phyloP scores from a whole-genome alignment of 208 protist genomes.

The Acanthamoeba quina region DNA sequence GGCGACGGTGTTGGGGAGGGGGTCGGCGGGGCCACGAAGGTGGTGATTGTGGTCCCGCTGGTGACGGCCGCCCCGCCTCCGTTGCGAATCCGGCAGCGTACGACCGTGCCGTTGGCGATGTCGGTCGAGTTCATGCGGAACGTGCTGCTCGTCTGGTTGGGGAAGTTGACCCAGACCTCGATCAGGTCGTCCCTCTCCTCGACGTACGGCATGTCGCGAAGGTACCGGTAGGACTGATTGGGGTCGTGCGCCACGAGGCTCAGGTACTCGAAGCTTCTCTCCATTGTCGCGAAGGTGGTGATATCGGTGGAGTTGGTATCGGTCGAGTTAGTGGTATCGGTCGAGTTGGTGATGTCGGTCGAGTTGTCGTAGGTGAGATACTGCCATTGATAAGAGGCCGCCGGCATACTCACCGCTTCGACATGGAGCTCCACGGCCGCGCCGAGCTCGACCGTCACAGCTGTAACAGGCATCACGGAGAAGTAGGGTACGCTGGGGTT shows the following conservation, averaged over 20 bases:
- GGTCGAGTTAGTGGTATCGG: not conserved
- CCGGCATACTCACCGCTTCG: not conserved
- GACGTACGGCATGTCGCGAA: not conserved
- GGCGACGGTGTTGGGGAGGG: not conserved
- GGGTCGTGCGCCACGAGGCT: not conserved
- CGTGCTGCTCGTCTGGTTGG: conserved; percentile 7
- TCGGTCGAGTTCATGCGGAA: conserved; percentile 58
- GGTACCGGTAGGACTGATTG: not conserved
- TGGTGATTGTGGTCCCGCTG: not conserved
- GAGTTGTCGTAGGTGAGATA: not conserved
- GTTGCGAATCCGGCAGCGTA: conserved; percentile 47
- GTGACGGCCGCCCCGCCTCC: conserved; percentile 39
- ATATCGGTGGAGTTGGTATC: not conserved
- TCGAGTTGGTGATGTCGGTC: not conserved
- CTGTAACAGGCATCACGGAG: not conserved
- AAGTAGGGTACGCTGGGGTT: conserved; percentile 30
- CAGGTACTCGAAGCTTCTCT: not conserved
- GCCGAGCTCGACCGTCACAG: not conserved
- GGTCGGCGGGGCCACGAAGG: not conserved
- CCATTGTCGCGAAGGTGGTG: not conserved
- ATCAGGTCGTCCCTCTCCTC: conserved; percentile 26
- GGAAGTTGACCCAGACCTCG: not conserved
- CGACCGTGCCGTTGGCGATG: conserved; percentile 29
- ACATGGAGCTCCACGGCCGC: not conserved
- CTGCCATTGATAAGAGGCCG: conserved; percentile 35